Evolutionary conservation across 2,329 filamentous ascomycete species (phyloP), one percentile per base, ranked within the genome.

Genomic region (Colletotrichum paranaense): DNA sequence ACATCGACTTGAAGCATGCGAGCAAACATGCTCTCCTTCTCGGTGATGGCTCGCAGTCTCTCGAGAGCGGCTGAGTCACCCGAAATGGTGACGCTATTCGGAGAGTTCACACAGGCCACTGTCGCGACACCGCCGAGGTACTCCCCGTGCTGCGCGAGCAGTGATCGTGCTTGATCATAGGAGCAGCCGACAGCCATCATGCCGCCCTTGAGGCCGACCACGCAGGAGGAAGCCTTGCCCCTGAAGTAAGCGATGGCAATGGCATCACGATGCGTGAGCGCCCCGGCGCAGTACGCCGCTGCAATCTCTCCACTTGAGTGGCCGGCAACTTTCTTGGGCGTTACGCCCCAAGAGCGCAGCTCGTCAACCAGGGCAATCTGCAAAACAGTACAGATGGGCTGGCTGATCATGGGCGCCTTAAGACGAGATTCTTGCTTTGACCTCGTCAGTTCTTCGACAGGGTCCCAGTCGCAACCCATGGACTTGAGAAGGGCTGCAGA

Each of bases 231-330:
- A 1, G 64, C 57, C 35, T 26, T 68, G 1, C 69, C 69, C 1
- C 69, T 66, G 7, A n/a, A 69, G 52, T 68, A 72, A 0, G 69
- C 69, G 6, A 58, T 53, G 1, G 14, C 65, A 0, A 64, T 6
- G 1, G 65, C 57, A 8, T 72, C 69, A 11, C 59, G 38, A 14
- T 63, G 65, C 0, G 65, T 69, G 16, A 72, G 42, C 4, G 53
- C 57, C 3, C 69, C 69, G 0, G 67, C 42, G n/a, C 74, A 74
- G 62, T 82, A 84, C 1, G 82, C 83, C 4, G 83, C 84, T 12
- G 79, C 80, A 56, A 84, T 83, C 74, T 85, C 83, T 8, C 83
- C 83, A 28, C 78, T 81, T 0, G 81, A 84, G 67, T 85, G 83
- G 1, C 84, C 83, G 1, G 81, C 76, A 0, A 83, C 81, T 16